These are phyloP conservation scores for Smallanthus sonchifolius DNA, from an alignment of 129 eudicot species.

Conservation along the genomic window DNA sequence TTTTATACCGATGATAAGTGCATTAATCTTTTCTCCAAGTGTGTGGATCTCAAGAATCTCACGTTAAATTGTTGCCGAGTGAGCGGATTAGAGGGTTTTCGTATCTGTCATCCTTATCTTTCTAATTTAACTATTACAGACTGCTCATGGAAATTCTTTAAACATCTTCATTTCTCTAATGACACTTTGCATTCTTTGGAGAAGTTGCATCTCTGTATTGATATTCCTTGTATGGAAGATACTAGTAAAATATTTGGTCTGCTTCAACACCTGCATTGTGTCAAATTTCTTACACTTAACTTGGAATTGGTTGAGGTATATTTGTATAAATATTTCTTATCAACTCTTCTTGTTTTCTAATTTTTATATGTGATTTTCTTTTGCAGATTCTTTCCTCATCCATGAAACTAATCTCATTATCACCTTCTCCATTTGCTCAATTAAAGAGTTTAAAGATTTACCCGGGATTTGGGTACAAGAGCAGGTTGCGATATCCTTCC, in stretches of 20 bases:
- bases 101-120: not conserved
- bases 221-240: not conserved
- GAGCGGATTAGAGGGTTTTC: not conserved
- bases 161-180: not conserved
- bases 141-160: not conserved
- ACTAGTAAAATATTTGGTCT: not conserved
- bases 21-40: not conserved
- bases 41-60: not conserved
- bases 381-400: not conserved
- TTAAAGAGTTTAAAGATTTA: not conserved
- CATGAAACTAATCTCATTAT: not conserved
- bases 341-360: not conserved
- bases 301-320: not conserved
- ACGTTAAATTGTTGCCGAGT: not conserved
- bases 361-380: not conserved
- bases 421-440: not conserved
- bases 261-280: not conserved
- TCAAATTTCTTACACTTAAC: not conserved
- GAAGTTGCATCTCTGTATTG: not conserved
- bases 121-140: not conserved
- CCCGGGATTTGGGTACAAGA: not conserved
- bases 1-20: not conserved
- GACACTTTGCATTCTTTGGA: not conserved
- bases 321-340: not conserved
- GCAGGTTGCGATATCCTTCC: too few relatives aligned